Base-by-base conservation (phyloP, 1,139 yeast species). In the Yamadazyma dushanensis region DNA sequence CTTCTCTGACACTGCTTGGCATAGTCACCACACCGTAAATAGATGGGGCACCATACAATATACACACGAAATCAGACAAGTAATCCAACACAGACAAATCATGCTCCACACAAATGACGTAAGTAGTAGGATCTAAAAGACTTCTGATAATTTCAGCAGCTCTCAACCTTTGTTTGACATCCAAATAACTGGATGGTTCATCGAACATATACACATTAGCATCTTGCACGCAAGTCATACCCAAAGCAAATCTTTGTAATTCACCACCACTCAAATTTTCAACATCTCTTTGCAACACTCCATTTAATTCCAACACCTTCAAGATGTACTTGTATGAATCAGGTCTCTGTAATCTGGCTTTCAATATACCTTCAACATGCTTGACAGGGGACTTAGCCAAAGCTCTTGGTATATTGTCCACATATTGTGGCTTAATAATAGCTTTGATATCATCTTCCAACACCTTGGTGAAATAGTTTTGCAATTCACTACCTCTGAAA, bases 161-260 rank as follows among this genome's bases (percentile, higher is more conserved):
- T 58, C 94, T 86, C 63, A 92, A 79, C 80, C 98, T 92, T 70
- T 92, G 98, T 69, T 92, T 92, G 48, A 92, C 97, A 76, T 92
- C 98, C 63, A 92, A 73, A 67, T 92, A 92, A 10, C 98, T 92
- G 18, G 97, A 90, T 35, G 98, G 98, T 71, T 92, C 98, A 70
- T 92, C 98, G 63, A 92, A 92, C 98, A 92, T 92, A 68, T 92
- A 92, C 32, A 92, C 97, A 54, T 89, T 87, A 39, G 97, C 97
- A 24, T 72, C 73, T 67, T 92, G 97, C 32, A 90, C 90, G 73
- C 96, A 88, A 14, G 97, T 86, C 88, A 92, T 83, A 53, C 94
- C 98, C 60, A 92, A 83, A 32, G 98, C 97, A 61, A 92, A 92
- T 72, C 98, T 83, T 72, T 92, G 98, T 61, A 92, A 76, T 67